A percentile compares a stretch with the other conserved stretches of the same genome.
phyloP scores from a whole-genome alignment of 305 asterid genomes.

The Plantago coronopus region DNA sequence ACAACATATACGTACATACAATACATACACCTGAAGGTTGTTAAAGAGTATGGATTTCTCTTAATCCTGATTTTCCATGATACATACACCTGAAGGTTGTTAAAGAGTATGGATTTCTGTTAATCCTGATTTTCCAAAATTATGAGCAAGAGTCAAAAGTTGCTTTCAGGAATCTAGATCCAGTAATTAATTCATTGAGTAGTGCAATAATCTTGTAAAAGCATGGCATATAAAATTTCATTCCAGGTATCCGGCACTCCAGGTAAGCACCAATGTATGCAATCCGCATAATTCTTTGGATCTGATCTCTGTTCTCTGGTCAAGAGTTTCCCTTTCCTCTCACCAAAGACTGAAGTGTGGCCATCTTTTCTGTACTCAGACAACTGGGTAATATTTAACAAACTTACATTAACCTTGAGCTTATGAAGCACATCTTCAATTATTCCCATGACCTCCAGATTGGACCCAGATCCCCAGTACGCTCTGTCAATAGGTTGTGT shows the following conservation, averaged over 20 bases:
- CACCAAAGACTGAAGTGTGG: constrained; percentile 73
- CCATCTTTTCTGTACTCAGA: constrained; percentile 86
- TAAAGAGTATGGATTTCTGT: no score
- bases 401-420: constrained; percentile 42
- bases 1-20: no score
- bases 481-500: constrained; percentile 52
- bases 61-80: neutral
- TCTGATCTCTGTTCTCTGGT: constrained; percentile 63
- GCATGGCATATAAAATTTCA: constrained; percentile 62
- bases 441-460: constrained; percentile 62
- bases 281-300: constrained; percentile 68
- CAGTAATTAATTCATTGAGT: constrained; percentile 5
- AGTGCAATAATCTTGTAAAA: constrained; percentile 65
- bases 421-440: constrained; percentile 41
- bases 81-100: no score
- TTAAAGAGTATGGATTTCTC: no score
- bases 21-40: no score
- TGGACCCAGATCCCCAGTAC: constrained; percentile 92
- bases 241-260: constrained; percentile 95
- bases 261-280: constrained; percentile 98
- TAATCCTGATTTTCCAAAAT: neutral
- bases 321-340: constrained; percentile 76
- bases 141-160: neutral
- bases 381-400: constrained; percentile 75
- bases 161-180: neutral